Evolutionary conservation across 1,139 yeast genomes (phyloP), one percentile per base, ranked within the genome.

Genomic region (Yamadazyma epiphylla): DNA sequence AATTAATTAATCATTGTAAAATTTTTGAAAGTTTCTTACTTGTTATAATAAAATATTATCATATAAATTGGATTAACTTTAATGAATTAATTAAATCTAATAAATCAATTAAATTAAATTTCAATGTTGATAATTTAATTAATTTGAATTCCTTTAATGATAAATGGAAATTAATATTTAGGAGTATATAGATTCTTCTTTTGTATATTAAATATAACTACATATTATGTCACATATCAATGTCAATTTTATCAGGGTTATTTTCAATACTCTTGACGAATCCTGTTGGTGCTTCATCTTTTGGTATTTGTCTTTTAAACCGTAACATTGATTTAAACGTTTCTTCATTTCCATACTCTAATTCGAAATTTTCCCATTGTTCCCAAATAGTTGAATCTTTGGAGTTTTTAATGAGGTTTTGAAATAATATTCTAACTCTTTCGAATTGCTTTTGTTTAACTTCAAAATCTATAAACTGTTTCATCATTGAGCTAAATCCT

Each of bases 311-410:
- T 27, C 89, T 64, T 50, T 80, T 84, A 43, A 69, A 62, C 28
- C 81, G 63, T 14, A 88, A 55, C 89, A 87, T 82, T 11, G 79
- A 82, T 45, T 83, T 87, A 53, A 74, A 87, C 0, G 84, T 74
- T 2, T 65, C 68, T 46, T 84, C 94, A 38, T 72, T 63, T 2
- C 96, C 96, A 50, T 74, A 47, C 13, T 72, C 64, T 23, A 85
- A 52, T 49, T 88, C 96, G 53, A 87, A 86, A 9, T 62, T 54
- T 35, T 80, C 82, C 95, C 95, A 88, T 4, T 51, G 53, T 41
- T 53, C 47, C 21, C 28, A 42, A 2, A 27, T 15, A 24, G 28
- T 26, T 13, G 12, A 19, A 6, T 31, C 24, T 15, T 34, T 43
- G 13, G 41, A 32, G 14, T 38, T 31, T 31, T 61, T 63, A 7